These are phyloP conservation scores for Fusarium brevicatenulatum DNA, from an alignment of 2,329 filamentous ascomycete genomes.

Conservation along the genomic window DNA sequence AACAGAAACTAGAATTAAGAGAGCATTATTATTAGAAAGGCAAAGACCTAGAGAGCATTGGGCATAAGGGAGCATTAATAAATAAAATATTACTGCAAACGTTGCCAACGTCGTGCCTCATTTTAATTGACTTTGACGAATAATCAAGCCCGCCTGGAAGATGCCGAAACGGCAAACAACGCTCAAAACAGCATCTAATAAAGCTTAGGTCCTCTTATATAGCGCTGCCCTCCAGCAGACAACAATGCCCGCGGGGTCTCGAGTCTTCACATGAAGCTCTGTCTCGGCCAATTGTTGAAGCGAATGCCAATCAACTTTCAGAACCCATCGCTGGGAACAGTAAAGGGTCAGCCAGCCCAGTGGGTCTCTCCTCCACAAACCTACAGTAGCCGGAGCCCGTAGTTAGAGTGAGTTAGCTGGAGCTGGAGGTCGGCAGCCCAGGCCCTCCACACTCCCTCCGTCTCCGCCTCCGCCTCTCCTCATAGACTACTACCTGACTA, in stretches of 20 bases:
- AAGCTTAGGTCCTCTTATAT: conserved; percentile 5
- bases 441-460: conserved; percentile 29
- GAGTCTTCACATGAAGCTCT: conserved; percentile 29
- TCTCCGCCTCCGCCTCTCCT: conserved; percentile 32
- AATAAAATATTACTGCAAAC: not conserved
- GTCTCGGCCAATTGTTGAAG: conserved; percentile 31
- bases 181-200: not conserved
- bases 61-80: not conserved
- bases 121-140: not conserved
- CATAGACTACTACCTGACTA: conserved; percentile 8
- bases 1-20: conserved; percentile 6
- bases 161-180: conserved; percentile 10
- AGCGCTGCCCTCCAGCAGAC: conserved; percentile 7
- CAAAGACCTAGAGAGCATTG: not conserved
- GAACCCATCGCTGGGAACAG: not conserved
- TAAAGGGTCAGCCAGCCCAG: conserved; percentile 22
- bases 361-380: conserved; percentile 39
- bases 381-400: conserved; percentile 16
- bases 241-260: conserved; percentile 10
- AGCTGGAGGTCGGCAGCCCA: not conserved
- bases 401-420: not conserved
- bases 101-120: not conserved
- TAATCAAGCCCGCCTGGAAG: not conserved
- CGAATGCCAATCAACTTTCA: conserved; percentile 27
- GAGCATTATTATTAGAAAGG: conserved; percentile 7